These are phyloP conservation scores for Quercus phellos DNA, from an alignment of 331 rosid genomes.

Conservation along the genomic window DNA sequence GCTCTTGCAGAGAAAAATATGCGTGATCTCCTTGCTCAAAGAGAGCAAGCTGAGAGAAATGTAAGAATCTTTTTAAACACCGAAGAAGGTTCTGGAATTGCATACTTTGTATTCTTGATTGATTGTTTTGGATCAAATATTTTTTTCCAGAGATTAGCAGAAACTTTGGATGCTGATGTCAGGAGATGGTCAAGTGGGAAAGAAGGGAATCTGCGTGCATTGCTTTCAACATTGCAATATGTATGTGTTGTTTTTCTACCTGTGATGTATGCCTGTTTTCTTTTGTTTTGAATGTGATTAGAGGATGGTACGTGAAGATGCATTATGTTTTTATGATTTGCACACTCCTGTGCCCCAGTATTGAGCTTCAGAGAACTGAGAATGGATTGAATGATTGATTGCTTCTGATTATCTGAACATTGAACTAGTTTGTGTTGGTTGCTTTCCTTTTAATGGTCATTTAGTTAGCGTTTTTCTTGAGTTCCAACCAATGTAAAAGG, in stretches of 20 bases:
- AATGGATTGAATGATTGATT: constrained; percentile 3
- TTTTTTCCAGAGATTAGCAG: constrained; percentile 76
- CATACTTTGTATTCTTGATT: constrained; percentile 15
- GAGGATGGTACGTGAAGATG: neutral
- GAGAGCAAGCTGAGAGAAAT: constrained; percentile 86
- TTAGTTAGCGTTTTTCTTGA: neutral
- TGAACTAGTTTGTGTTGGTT: neutral
- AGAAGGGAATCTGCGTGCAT: constrained; percentile 93
- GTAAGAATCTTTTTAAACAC: constrained; percentile 29
- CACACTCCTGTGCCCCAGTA: neutral
- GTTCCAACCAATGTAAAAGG: neutral
- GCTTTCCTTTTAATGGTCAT: neutral
- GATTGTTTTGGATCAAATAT: constrained; percentile 12
- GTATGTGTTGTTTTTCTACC: constrained; percentile 38
- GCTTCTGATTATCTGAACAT: neutral
- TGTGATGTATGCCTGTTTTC: neutral
- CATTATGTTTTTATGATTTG: neutral
- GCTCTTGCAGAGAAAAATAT: constrained; percentile 89
- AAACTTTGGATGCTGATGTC: constrained; percentile 88
- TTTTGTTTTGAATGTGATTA: neutral
- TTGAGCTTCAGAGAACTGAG: neutral
- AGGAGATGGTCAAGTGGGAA: constrained; percentile 93
- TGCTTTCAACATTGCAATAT: constrained; percentile 91
- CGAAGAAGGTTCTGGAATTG: constrained; percentile 9
- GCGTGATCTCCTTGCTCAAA: constrained; percentile 83